Base-by-base conservation (phyloP, 352 stramenopile species). In the Phytophthora idaei region DNA sequence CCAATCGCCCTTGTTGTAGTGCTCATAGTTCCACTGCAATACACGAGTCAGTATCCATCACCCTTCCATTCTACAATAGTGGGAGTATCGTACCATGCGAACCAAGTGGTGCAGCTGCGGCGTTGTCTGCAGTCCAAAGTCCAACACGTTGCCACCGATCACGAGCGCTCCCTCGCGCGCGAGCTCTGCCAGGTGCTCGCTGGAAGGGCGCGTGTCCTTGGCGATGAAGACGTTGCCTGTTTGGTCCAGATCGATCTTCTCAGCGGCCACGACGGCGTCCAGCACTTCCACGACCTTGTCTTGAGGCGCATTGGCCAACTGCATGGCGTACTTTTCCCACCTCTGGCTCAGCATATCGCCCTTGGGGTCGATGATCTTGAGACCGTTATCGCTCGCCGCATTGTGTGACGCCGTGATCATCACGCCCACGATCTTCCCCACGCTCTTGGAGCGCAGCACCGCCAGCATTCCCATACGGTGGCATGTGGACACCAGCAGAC, bases 41-140 rank as follows among this genome's bases (percentile, higher is more conserved):
- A 62, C 28, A 57, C 21, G 25, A 39, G 21, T 36, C 11, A 29
- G 29, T 37, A 50, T 21, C 17, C 15, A 37, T 34, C 21, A 32
- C 5, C 25, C 4, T 8, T 11, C 10, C 6, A 31, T 14, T 36
- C 3, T 25, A 28, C 47, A 37, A 36, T 48, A 54, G 25, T 62
- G 2, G 32, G 21, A 29, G n/a, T 9, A 7, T 28, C 56, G 36
- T 78, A 93, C 90, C 78, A 98, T 97, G 65, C 96, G 85, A 11
- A 99, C 97, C 65, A 96, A 90, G 78, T 99, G 95, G 83, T 99
- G 98, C 29, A 99, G 77, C 81, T 98, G 92, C 25, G 98, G 98
- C 46, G 98, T 99, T 28, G 97, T 99, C 49, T 99, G 91, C 44
- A 99, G 76, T 4, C 97, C 97, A 79, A 99, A 95, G 85, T 99